These are phyloP conservation scores for Xylariaceae sp. DNA, from an alignment of 2,329 filamentous ascomycete genomes.

Conservation along the genomic window DNA sequence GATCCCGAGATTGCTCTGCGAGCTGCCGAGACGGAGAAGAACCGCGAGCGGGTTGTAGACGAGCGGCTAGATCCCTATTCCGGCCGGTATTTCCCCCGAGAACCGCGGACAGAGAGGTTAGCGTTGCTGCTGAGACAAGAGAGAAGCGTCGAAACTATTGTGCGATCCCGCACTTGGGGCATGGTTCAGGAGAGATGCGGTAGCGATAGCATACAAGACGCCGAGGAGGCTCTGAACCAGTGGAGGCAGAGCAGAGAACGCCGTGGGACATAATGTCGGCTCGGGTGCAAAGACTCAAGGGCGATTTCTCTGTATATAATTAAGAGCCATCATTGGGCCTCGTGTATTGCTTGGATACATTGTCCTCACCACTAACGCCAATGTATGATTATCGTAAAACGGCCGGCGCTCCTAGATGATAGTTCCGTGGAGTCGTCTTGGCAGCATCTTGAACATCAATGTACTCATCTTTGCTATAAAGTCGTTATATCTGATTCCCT, in stretches of 20 bases:
- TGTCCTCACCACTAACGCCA: slow-evolving; percentile 5
- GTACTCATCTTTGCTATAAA: no score
- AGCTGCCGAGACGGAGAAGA: slow-evolving; percentile 71
- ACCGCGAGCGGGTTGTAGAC: slow-evolving; percentile 77
- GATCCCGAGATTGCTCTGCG: slow-evolving; percentile 78
- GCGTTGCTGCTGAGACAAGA: slow-evolving; percentile 77
- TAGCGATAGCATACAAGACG: slow-evolving; percentile 60
- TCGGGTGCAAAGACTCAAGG: no score
- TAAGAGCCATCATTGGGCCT: neutral
- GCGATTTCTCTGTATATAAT: neutral
- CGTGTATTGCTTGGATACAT: neutral
- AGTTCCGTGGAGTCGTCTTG: no score
- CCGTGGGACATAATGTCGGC: slow-evolving; percentile 10
- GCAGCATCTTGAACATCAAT: no score
- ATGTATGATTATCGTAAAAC: no score
- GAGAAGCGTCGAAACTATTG: slow-evolving; percentile 76
- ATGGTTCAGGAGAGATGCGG: slow-evolving; percentile 76
- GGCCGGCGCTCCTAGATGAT: no score
- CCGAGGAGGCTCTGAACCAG: slow-evolving; percentile 55
- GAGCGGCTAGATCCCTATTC: slow-evolving; percentile 94
- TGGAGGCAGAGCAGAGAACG: slow-evolving; percentile 36
- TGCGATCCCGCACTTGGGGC: slow-evolving; percentile 82
- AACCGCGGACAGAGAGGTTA: slow-evolving; percentile 80
- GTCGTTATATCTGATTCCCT: no score
- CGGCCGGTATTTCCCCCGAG: slow-evolving; percentile 77